Base-by-base conservation (phyloP, 2,329 filamentous ascomycete genomes). In the Penicillium sp. region DNA sequence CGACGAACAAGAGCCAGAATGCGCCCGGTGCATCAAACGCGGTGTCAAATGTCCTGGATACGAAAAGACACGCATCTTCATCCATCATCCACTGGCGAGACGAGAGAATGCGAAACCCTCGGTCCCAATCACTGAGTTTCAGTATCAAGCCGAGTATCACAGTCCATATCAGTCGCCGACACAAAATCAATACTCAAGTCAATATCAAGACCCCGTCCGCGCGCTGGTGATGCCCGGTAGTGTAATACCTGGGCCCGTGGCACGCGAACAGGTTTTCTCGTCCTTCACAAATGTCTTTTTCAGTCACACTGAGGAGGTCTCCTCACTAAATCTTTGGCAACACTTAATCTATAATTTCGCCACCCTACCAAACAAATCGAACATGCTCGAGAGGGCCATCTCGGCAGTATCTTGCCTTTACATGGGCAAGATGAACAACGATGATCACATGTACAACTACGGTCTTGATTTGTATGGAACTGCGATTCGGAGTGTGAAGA, bases 1-100 rank as follows among this genome's bases (percentile, higher is more conserved):
- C 39, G 55, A 58, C 31, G 41, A 58, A 43, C 37, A 47, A 27
- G 52, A 58, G 22, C 55, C 55, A 24, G 55, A 58, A 41, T 58
- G 55, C 40, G 36, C 36, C 10, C 50, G 50, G 3, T 58, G 55
- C 44, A 50, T 58, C 22, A 58, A 58, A 18, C 50, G 50, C 6
- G 55, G 50, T 10, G 52, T 54, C 18, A 36, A 58, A 14, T 58
- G 55, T 31, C 55, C 52, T 19, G 55, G 55, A 11, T 58, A 58
- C 24, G 50, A 53, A 41, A 58, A 54, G 39, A 51, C 50, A 14
- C 47, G 55, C 22, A 41, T 53, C 33, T 57, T 53, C 37, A 43
- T 57, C 41, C 40, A 57, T 22, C 50, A 57, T 47, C 49, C 41
- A 5, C 24, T 27, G 33, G 41, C 27, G 6, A 35, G 50, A 49